Base-by-base conservation (phyloP, 2,329 filamentous ascomycete genomes). In the Aspergillus pseudoviridinutans region DNA sequence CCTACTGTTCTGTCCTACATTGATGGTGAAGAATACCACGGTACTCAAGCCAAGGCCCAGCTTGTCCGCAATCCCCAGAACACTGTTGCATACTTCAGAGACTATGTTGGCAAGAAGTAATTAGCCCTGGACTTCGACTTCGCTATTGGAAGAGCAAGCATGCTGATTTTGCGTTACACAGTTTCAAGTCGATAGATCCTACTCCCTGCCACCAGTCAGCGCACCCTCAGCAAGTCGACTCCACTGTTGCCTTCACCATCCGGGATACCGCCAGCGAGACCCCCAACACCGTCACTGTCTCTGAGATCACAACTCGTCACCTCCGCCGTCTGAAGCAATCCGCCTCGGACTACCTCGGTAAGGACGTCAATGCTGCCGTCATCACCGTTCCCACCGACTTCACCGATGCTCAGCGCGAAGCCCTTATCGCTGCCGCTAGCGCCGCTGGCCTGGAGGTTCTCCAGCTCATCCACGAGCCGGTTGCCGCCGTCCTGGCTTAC, bases 351-450 rank as follows among this genome's bases (percentile, higher is more conserved):
- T 99, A 91, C 78, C 84, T 96, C 51, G 94, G 94, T 74, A 95
- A 93, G 81, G 84, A 87, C 69, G 91, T 99, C 71, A 96, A 91
- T 62, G 91, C 92, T n/a, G 92, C 92, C 55, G 94, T 97, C 69
- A 86, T 99, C 73, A 91, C 93, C 44, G 87, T 97, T 17, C 94
- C 94, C 51, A 97, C 93, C 69, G 92, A 97, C 83, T 96, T 95
- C 80, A 83, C 82, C 67, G 91, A 96, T 61, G 87, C 87, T 70
- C 93, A 97, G 80, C 91, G 91, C 71, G 85, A 87, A 64, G 91
- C 92, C 46, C 80, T 99, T 61, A 84, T 83, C 66, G 84, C 87
- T 68, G 86, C 93, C 51, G 91, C 92, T 58, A 87, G 88, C 69
- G 87, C 84, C 56, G 92, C 92, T 65, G 90, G 86, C 54, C 78